Evolutionary conservation across 352 stramenopile genomes (phyloP).

Genomic region (Sclerospora graminicola): DNA sequence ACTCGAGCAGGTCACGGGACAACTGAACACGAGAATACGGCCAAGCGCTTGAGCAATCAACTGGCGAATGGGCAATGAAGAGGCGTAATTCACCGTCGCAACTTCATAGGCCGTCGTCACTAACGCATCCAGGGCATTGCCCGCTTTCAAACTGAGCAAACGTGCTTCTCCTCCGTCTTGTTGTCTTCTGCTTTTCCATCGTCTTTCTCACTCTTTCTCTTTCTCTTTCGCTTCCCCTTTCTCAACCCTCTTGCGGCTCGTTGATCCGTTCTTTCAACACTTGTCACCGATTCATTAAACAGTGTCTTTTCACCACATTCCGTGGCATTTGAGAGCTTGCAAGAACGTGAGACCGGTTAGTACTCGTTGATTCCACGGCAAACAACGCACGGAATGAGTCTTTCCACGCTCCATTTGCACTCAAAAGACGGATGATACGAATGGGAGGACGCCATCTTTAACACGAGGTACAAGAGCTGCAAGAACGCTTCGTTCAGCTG

Average conservation of each 20-base stretch:
- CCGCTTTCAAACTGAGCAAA: slow-evolving; percentile 1
- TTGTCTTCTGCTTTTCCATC: background rate
- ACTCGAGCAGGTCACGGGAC: slow-evolving; percentile 63
- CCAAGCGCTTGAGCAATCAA: slow-evolving; percentile 37
- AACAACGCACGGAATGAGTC: slow-evolving; percentile 65
- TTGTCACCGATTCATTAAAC: slow-evolving; percentile 51
- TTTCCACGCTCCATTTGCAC: slow-evolving; percentile 50
- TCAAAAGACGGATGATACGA: slow-evolving; percentile 69
- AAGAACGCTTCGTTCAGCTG: slow-evolving; percentile 39
- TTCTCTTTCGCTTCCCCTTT: slow-evolving; percentile 21
- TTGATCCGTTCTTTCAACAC: slow-evolving; percentile 53
- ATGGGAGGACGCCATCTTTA: slow-evolving; percentile 66
- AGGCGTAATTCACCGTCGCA: slow-evolving; percentile 27
- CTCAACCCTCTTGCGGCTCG: slow-evolving; percentile 13
- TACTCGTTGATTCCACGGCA: slow-evolving; percentile 40
- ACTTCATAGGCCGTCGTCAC: slow-evolving; percentile 43
- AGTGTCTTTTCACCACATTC: slow-evolving; percentile 21
- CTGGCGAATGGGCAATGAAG: slow-evolving; percentile 24
- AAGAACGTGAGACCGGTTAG: slow-evolving; percentile 56
- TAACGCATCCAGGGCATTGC: slow-evolving; percentile 36
- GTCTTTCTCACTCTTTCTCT: slow-evolving; percentile 4
- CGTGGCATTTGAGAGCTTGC: slow-evolving; percentile 31
- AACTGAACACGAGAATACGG: slow-evolving; percentile 58
- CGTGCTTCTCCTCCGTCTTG: slow-evolving; percentile 7
- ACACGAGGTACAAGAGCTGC: slow-evolving; percentile 53